Evolutionary conservation across 2,329 filamentous ascomycete species (phyloP).

Genomic region (Arthrobotrys megalospora): DNA sequence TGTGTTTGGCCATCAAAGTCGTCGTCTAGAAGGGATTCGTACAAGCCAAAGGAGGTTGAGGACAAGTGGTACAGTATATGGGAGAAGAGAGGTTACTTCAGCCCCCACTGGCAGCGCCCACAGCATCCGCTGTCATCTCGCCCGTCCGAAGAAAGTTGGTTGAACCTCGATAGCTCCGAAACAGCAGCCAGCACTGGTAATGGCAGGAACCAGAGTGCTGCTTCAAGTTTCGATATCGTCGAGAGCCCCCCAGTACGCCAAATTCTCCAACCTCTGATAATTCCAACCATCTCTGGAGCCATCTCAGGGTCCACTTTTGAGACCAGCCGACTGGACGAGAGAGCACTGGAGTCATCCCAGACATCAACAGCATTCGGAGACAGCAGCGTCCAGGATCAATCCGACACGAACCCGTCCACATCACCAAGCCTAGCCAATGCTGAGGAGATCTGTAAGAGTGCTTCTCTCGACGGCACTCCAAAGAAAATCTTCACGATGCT

Average conservation of each 20-base stretch:
- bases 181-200: neutral
- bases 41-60: slow-evolving; percentile 34
- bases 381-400: neutral
- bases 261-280: neutral
- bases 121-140: neutral
- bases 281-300: neutral
- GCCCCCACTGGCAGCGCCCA: neutral
- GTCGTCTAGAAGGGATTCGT: neutral
- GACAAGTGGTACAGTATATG: slow-evolving; percentile 30
- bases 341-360: neutral
- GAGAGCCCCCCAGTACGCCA: neutral
- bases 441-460: neutral
- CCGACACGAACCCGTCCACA: slow-evolving; percentile 11
- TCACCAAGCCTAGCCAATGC: neutral
- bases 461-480: neutral
- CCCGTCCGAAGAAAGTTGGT: slow-evolving; percentile 11
- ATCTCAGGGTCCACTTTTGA: neutral
- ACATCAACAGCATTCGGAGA: neutral
- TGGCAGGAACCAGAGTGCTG: neutral
- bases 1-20: neutral
- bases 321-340: neutral
- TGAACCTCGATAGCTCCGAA: neutral
- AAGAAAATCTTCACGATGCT: slow-evolving; percentile 58
- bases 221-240: neutral
- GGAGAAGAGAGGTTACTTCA: slow-evolving; percentile 30